phyloP scores from a whole-genome alignment of 257 asterid species.

The Leonotis leonurus region DNA sequence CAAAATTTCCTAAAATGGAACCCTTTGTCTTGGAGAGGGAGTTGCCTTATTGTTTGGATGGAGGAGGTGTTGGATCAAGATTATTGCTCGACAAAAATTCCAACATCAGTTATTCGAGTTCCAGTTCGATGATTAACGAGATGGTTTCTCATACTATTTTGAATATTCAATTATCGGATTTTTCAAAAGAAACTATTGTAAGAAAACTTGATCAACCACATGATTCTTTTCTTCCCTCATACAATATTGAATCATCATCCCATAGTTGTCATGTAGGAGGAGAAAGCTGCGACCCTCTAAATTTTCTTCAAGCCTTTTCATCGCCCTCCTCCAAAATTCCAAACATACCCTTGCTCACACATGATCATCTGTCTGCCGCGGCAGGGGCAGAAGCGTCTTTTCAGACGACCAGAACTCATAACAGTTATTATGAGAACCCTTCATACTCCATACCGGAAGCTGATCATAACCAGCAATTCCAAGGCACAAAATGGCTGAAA shows the following conservation, averaged over 20 bases:
- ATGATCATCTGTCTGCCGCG: constrained; percentile 28
- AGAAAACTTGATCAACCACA: constrained; percentile 14
- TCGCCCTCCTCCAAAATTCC: no score
- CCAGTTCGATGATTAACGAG: constrained; percentile 16
- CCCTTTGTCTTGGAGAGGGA: constrained; percentile 43
- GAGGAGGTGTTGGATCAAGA: constrained; percentile 22
- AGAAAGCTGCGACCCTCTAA: constrained; percentile 14
- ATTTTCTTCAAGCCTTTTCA: constrained; percentile 30
- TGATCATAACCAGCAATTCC: constrained; percentile 16
- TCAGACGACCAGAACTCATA: constrained; percentile 11
- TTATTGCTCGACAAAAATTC: constrained; percentile 19
- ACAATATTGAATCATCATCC: not conserved
- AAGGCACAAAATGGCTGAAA: constrained; percentile 6
- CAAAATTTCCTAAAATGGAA: constrained; percentile 27
- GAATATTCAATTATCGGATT: constrained; percentile 22
- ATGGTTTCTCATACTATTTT: constrained; percentile 10
- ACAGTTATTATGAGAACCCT: constrained; percentile 20
- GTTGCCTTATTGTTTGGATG: constrained; percentile 22
- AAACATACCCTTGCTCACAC: constrained; percentile 40
- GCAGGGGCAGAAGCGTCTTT: constrained; percentile 13
- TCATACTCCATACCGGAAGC: constrained; percentile 29
- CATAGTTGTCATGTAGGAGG: not conserved
- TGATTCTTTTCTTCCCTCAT: constrained; percentile 16
- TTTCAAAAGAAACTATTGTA: constrained; percentile 23
- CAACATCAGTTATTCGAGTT: constrained; percentile 20